Evolutionary conservation across 1,284 basidiomycete genomes (phyloP).

Genomic region (Pisolithus thermaeus): DNA sequence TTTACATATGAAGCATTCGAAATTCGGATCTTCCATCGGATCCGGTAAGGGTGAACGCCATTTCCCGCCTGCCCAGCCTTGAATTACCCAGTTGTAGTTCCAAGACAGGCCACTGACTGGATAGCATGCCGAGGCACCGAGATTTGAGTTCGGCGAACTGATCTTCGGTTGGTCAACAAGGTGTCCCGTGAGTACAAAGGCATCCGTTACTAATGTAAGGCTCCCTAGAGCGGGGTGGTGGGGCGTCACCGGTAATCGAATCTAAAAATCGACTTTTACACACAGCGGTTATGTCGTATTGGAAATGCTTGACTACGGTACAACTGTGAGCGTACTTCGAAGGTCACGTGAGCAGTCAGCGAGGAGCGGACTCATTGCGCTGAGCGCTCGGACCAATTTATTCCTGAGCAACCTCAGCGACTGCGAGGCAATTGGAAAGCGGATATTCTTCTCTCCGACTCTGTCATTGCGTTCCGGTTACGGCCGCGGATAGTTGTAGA

Average conservation of each 20-base stretch:
- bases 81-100: constrained; percentile 19
- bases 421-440: too few relatives aligned
- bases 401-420: too few relatives aligned
- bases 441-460: too few relatives aligned
- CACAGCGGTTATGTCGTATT: too few relatives aligned
- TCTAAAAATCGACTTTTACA: too few relatives aligned
- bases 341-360: too few relatives aligned
- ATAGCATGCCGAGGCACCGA: constrained; percentile 21
- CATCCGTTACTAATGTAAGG: constrained; percentile 4
- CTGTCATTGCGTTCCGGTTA: too few relatives aligned
- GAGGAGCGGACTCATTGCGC: too few relatives aligned
- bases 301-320: too few relatives aligned
- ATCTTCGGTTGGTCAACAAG: constrained; percentile 34
- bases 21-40: constrained; percentile 34
- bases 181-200: constrained; percentile 26
- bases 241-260: background rate
- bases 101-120: constrained; percentile 3
- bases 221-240: background rate
- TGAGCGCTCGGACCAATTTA: too few relatives aligned
- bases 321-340: too few relatives aligned
- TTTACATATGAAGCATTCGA: constrained; percentile 32
- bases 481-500: too few relatives aligned
- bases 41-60: constrained; percentile 39
- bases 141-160: constrained; percentile 27
- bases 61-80: constrained; percentile 26